These are phyloP conservation scores for Rhododendron ferrugineum DNA, from an alignment of 148 eudicot genomes.

Conservation along the genomic window DNA sequence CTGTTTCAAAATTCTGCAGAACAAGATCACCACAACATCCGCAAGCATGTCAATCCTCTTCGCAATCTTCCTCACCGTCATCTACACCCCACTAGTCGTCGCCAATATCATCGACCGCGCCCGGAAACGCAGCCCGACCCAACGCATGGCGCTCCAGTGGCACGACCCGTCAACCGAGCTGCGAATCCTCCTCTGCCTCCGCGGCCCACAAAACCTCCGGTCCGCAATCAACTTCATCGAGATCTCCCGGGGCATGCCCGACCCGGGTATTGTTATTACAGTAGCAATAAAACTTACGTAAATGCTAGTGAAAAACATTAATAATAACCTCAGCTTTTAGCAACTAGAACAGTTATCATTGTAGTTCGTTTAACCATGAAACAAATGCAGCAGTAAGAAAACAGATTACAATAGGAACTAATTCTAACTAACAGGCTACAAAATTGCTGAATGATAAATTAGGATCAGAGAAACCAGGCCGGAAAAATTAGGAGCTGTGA, in stretches of 20 bases:
- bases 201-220: slow-evolving; percentile 57
- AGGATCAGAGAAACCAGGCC: not conserved
- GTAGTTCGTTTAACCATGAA: too few species aligned
- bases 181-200: slow-evolving; percentile 60
- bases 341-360: not conserved
- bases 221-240: slow-evolving; percentile 64
- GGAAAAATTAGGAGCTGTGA: too few species aligned
- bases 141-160: slow-evolving; percentile 82
- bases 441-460: not conserved
- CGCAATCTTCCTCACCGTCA: slow-evolving; percentile 52
- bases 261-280: slow-evolving; percentile 27
- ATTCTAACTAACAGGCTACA: too few species aligned
- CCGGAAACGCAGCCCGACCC: slow-evolving; percentile 54
- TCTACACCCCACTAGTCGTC: slow-evolving; percentile 68
- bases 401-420: not conserved
- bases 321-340: too few species aligned
- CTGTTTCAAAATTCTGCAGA: slow-evolving; percentile 31
- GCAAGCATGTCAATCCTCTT: slow-evolving; percentile 62
- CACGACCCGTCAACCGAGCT: slow-evolving; percentile 52
- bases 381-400: not conserved
- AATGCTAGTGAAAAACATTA: too few species aligned
- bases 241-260: slow-evolving; percentile 56
- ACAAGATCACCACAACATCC: slow-evolving; percentile 36
- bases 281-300: not conserved
- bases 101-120: slow-evolving; percentile 64